A percentile compares a stretch with the other conserved stretches of the same genome.
Evolutionary conservation across 2,329 filamentous ascomycete genomes (phyloP).

Genomic region (Xylaria sp.): DNA sequence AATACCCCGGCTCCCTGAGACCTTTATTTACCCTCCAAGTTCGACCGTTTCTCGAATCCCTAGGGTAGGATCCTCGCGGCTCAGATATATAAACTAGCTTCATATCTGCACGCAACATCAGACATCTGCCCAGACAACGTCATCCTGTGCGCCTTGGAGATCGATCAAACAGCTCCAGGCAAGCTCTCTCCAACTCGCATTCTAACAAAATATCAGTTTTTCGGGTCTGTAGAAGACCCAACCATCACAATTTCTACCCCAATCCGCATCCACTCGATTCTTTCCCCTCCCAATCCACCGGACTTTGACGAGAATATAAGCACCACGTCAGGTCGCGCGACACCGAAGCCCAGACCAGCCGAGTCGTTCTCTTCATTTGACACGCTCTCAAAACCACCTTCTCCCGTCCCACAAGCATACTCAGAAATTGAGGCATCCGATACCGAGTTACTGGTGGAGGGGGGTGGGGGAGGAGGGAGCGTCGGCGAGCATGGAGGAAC

Average conservation of each 20-base stretch:
- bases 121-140: conserved; percentile 8
- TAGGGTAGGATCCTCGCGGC: background rate
- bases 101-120: background rate
- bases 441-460: conserved; percentile 24
- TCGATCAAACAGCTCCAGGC: conserved; percentile 11
- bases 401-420: conserved; percentile 24
- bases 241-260: conserved; percentile 47
- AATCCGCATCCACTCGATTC: conserved; percentile 47
- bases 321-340: conserved; percentile 29
- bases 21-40: background rate
- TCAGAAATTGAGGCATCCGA: conserved; percentile 27
- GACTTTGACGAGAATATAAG: conserved; percentile 36
- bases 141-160: conserved; percentile 16
- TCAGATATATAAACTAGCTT: background rate
- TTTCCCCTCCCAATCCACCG: conserved; percentile 42
- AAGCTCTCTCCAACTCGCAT: conserved; percentile 16
- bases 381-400: conserved; percentile 28
- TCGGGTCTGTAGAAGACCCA: conserved; percentile 38
- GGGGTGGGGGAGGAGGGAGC: conserved; percentile 20
- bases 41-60: conserved; percentile 3
- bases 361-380: conserved; percentile 33
- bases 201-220: conserved; percentile 17
- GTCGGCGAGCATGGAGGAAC: conserved; percentile 23
- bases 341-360: conserved; percentile 34
- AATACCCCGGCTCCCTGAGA: conserved; percentile 2